Conservation (phyloP, 305 asterid species). For the Fraxinus sp. region DNA sequence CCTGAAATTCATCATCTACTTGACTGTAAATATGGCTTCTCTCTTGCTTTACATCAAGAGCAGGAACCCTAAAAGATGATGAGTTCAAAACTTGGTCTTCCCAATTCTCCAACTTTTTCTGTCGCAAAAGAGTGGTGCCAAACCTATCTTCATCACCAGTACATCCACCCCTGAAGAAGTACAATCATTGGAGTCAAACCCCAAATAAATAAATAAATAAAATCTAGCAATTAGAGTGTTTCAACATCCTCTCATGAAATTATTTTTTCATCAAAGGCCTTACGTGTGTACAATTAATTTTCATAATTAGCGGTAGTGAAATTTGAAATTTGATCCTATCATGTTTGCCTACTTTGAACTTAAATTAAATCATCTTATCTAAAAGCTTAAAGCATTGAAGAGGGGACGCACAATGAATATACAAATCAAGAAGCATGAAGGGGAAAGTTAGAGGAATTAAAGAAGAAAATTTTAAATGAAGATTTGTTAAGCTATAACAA, state of each 20-base stretch:
- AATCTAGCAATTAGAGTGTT: neutral
- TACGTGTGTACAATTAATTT: neutral
- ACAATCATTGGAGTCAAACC: neutral
- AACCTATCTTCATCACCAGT: slow-evolving; percentile 32
- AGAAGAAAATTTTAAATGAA: neutral
- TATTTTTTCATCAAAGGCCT: neutral
- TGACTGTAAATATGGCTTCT: slow-evolving; percentile 12
- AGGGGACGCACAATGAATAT: no score
- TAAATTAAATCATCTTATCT: neutral
- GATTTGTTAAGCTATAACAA: neutral
- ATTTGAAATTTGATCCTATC: neutral
- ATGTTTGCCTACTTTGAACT: neutral
- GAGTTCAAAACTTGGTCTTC: slow-evolving; percentile 46
- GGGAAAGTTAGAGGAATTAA: neutral
- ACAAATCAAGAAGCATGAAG: neutral
- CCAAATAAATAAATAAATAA: neutral
- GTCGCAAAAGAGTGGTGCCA: slow-evolving; percentile 33
- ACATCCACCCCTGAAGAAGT: slow-evolving; percentile 35
- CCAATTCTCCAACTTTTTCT: slow-evolving; percentile 46
- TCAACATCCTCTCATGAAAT: neutral
- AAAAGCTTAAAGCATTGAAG: neutral
- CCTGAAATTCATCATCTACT: slow-evolving; percentile 20
- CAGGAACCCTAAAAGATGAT: slow-evolving; percentile 28
- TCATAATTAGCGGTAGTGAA: neutral
- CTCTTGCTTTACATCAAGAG: slow-evolving; percentile 46